Evolutionary conservation across 2,329 filamentous ascomycete genomes (phyloP), one percentile per base, ranked within the genome.

Genomic region (Botryotinia narcissicola): DNA sequence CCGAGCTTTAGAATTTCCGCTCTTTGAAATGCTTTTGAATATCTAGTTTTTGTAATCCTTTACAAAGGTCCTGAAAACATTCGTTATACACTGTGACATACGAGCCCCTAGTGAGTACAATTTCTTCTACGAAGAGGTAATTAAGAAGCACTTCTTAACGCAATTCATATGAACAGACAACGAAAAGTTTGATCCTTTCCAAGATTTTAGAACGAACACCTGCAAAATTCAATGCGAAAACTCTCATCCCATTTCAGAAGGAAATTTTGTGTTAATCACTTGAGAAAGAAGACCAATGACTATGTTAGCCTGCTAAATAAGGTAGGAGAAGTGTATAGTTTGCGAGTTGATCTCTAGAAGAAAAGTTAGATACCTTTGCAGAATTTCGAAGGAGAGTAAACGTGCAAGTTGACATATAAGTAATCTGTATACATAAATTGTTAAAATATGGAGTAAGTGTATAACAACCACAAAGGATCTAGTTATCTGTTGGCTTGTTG

Each of bases 1-100:
- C 12, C 0, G 25, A 7, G 48, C 5, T n/a, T n/a, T 54, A 14
- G 2, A 8, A 16, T n/a, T 54, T 0, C 12, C 14, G 25, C 25
- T n/a, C 48, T 51, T n/a, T 0, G 48, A 51, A n/a, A 51, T n/a
- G 1, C 10, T 12, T n/a, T n/a, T 0, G 22, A 12, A 3, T n/a
- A 6, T 51, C 4, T 1, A n/a, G 6, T 51, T 14, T 25, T 51
- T n/a, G 6, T 51, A 2, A 6, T 51, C 1, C 4, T 51, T 2
- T 51, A 6, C 25, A 6, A 51, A 18, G 18, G 18, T 14, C 1
- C 16, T 44, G 8, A 44, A 42, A 42, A 42, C 1, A 18, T n/a
- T n/a, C 10, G 48, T 7, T 44, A 18, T 51, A 51, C 22, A 51
- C 9, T 51, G 6, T 51, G 22, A 25, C 14, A n/a, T n/a, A n/a